These are phyloP conservation scores for Pichia sporocuriosa DNA, from an alignment of 805 yeast genomes.

Conservation along the genomic window DNA sequence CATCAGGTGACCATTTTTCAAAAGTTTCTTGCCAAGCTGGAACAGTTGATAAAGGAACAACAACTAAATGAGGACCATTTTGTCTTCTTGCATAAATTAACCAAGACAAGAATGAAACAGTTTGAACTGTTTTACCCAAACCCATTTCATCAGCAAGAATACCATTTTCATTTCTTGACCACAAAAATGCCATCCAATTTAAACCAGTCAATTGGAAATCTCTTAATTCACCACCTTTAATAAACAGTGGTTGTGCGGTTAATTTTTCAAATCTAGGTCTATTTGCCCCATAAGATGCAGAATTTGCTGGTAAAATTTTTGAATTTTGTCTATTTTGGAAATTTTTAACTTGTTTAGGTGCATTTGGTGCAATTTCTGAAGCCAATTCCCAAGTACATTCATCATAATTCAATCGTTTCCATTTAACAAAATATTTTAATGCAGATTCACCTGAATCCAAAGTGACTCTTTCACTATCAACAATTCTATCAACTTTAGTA, in stretches of 20 bases:
- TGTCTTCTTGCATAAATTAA: constrained; percentile 90
- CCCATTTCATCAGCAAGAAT: constrained; percentile 99
- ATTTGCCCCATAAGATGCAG: constrained; percentile 64
- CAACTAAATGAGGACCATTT: constrained; percentile 94
- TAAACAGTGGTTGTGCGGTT: constrained; percentile 77
- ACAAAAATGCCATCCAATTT: constrained; percentile 98
- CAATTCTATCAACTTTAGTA: constrained; percentile 83
- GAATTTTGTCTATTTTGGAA: constrained; percentile 78
- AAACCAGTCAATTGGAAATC: constrained; percentile 97
- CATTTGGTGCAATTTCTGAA: constrained; percentile 70
- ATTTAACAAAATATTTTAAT: constrained; percentile 80
- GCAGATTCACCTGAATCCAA: constrained; percentile 56
- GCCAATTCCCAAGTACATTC: constrained; percentile 98
- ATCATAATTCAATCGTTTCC: constrained; percentile 91
- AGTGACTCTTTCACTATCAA: constrained; percentile 70
- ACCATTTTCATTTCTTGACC: constrained; percentile 97
- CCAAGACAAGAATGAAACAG: constrained; percentile 93
- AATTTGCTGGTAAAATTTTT: constrained; percentile 73
- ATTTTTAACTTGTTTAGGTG: constrained; percentile 77
- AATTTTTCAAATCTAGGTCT: constrained; percentile 90
- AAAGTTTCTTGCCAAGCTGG: constrained; percentile 99
- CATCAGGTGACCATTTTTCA: constrained; percentile 95
- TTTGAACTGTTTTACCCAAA: constrained; percentile 94
- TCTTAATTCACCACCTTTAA: constrained; percentile 85
- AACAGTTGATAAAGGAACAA: constrained; percentile 91